These are phyloP conservation scores for Coniosporium tulheliwenetii DNA, from an alignment of 2,329 filamentous ascomycete species.

Conservation along the genomic window DNA sequence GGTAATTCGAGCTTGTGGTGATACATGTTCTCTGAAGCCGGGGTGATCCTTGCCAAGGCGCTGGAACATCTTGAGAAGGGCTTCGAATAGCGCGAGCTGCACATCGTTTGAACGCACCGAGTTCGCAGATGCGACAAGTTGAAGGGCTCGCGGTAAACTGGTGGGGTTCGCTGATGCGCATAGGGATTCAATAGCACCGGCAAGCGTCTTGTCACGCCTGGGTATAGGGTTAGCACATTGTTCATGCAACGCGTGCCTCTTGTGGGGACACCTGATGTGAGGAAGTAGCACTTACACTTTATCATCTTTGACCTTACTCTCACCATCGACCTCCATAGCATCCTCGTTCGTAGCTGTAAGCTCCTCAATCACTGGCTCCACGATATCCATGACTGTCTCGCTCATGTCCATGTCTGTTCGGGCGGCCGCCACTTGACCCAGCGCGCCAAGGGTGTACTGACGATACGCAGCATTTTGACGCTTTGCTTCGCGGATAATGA, in stretches of 20 bases:
- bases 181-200: constrained; percentile 13
- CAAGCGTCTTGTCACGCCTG: constrained; percentile 6
- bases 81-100: neutral
- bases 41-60: neutral
- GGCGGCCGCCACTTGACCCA: constrained; percentile 58
- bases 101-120: neutral
- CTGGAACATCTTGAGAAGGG: neutral
- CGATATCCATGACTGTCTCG: constrained; percentile 47
- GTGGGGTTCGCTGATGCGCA: constrained; percentile 14
- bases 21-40: constrained; percentile 6
- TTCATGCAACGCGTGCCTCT: neutral
- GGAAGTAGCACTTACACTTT: constrained; percentile 10
- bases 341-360: constrained; percentile 35
- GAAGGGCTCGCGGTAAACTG: neutral
- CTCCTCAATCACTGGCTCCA: constrained; percentile 46
- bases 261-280: no score
- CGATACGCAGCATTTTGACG: constrained; percentile 78
- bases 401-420: constrained; percentile 57
- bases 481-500: constrained; percentile 74
- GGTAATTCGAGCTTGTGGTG: neutral
- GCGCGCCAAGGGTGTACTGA: constrained; percentile 53
- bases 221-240: neutral
- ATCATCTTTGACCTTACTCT: constrained; percentile 23
- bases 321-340: constrained; percentile 52
- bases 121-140: neutral